Conservation (phyloP, 1,284 basidiomycete species). For the Fomitopsis palustris region DNA sequence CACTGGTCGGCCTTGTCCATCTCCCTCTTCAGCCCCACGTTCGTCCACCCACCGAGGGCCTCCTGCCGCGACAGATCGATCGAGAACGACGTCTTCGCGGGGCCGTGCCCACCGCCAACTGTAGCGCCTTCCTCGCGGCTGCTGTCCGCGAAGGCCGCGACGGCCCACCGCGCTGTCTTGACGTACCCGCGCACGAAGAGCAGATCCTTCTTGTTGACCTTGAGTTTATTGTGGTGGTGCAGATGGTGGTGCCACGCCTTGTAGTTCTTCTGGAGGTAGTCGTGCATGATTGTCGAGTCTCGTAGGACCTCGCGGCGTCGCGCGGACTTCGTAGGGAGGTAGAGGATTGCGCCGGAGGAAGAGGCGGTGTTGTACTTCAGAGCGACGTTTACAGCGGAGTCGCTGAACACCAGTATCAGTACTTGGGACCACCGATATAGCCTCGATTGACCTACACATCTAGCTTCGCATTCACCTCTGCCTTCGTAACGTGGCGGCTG, state of each 20-base stretch:
- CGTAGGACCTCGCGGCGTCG: background rate
- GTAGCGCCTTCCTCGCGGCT: background rate
- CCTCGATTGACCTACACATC: background rate
- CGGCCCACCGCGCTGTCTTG: conserved; percentile 9
- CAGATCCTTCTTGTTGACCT: background rate
- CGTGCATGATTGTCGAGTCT: background rate
- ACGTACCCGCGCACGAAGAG: conserved; percentile 6
- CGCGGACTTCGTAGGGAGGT: background rate
- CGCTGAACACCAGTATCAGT: background rate
- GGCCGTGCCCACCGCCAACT: background rate
- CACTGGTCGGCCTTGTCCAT: background rate
- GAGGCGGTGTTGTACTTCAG: background rate
- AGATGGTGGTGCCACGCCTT: background rate
- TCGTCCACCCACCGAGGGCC: background rate
- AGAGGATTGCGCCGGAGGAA: background rate
- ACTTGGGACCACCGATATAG: no score
- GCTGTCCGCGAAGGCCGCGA: background rate
- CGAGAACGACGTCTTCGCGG: background rate
- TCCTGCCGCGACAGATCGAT: background rate
- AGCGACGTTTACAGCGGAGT: background rate
- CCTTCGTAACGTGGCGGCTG: background rate
- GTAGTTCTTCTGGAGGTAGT: conserved; percentile 2
- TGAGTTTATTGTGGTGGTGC: background rate
- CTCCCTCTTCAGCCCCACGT: background rate
- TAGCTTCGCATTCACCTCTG: background rate